Conservation (phyloP, 139 green algal species). For the Chlorokybus atmophyticus region DNA sequence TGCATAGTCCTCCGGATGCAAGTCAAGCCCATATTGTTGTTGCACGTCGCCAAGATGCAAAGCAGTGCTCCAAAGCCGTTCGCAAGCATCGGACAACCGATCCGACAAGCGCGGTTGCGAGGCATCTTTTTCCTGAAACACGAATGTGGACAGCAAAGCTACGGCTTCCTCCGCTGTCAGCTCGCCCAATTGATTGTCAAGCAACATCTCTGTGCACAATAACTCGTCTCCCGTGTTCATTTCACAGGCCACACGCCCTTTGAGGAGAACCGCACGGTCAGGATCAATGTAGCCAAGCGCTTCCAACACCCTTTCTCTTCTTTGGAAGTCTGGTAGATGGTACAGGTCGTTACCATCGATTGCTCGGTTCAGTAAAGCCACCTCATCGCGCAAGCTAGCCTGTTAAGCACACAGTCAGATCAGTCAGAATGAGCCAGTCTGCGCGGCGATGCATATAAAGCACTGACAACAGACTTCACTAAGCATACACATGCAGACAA, state of each 20-base stretch:
- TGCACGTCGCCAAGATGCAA: constrained; percentile 42
- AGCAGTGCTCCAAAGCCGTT: constrained; percentile 18
- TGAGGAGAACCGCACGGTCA: constrained; percentile 52
- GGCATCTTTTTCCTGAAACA: constrained; percentile 79
- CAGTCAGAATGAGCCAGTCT: too few species aligned
- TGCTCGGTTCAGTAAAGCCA: constrained; percentile 59
- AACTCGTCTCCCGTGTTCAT: constrained; percentile 86
- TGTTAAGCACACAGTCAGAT: too few species aligned
- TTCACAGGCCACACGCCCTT: constrained; percentile 78
- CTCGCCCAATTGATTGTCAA: constrained; percentile 50
- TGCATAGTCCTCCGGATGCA: constrained; percentile 60
- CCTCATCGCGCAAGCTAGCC: constrained; percentile 50
- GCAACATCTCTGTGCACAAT: constrained; percentile 78
- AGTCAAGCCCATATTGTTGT: constrained; percentile 15
- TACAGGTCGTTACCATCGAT: constrained; percentile 13
- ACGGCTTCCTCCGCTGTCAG: constrained; percentile 72
- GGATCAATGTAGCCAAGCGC: constrained; percentile 10
- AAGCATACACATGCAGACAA: too few species aligned
- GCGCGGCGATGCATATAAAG: too few species aligned
- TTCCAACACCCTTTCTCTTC: constrained; percentile 18
- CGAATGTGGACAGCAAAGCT: constrained; percentile 72
- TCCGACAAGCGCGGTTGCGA: constrained; percentile 15
- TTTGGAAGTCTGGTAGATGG: constrained; percentile 24
- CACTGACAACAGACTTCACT: too few species aligned
- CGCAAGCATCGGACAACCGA: constrained; percentile 24